These are phyloP conservation scores for Xylariaceae sp. DNA, from an alignment of 2,329 filamentous ascomycete genomes.

Conservation along the genomic window DNA sequence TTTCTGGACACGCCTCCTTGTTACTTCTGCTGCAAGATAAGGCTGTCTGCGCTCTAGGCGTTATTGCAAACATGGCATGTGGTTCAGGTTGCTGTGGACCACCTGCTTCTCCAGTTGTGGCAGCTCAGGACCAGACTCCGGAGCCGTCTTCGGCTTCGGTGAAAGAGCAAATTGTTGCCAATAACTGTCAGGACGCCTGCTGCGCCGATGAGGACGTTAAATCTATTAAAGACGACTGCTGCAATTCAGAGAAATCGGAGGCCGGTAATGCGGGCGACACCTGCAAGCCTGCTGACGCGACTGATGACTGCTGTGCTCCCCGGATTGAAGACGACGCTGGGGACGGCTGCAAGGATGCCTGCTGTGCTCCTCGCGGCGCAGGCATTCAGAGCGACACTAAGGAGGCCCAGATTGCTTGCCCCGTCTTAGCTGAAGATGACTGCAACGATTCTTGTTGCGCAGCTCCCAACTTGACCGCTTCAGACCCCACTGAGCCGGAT, in stretches of 20 bases:
- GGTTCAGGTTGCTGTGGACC: constrained; percentile 1
- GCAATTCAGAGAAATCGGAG: constrained; percentile 1
- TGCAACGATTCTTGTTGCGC: constrained; percentile 8
- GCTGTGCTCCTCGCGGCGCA: constrained; percentile 7
- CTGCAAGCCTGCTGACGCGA: background rate
- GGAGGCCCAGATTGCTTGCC: background rate
- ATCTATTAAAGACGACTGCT: constrained; percentile 14
- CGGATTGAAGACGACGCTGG: constrained; percentile 1
- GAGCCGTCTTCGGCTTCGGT: background rate
- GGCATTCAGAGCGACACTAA: background rate
- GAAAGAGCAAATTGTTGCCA: background rate
- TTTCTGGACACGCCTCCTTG: too few relatives aligned
- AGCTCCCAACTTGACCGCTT: too few relatives aligned
- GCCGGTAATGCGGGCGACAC: constrained; percentile 1
- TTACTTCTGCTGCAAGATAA: too few relatives aligned
- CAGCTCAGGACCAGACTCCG: background rate
- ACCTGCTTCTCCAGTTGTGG: background rate
- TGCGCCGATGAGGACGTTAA: background rate
- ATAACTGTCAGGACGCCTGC: background rate
- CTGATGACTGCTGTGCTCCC: constrained; percentile 7
- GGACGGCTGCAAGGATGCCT: constrained; percentile 14
- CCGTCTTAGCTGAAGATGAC: constrained; percentile 6
- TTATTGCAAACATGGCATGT: background rate
- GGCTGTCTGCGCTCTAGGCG: too few relatives aligned
- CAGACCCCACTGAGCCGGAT: too few relatives aligned